phyloP scores from a whole-genome alignment of 139 green algal species.

The Chlamydomonas schloesseri region DNA sequence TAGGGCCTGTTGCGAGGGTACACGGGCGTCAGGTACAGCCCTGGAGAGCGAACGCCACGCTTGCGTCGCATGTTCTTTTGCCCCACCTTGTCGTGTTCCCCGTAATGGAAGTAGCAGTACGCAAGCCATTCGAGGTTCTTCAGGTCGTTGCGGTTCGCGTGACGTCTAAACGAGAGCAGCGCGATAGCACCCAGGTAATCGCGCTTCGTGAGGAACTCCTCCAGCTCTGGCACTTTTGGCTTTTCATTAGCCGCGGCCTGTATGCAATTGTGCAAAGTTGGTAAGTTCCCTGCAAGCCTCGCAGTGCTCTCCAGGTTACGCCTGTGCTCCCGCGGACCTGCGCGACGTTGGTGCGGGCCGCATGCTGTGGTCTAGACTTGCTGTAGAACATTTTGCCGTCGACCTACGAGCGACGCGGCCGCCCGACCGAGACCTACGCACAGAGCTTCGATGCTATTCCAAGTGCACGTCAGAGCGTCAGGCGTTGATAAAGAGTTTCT shows the following conservation, averaged over 20 bases:
- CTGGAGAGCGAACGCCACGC: no score
- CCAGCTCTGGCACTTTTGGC: slow-evolving; percentile 68
- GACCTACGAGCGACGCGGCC: neutral
- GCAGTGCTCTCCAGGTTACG: neutral
- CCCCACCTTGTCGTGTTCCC: slow-evolving; percentile 82
- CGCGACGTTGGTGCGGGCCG: slow-evolving; percentile 28
- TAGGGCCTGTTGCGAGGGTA: slow-evolving; percentile 57
- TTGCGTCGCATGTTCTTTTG: slow-evolving; percentile 1
- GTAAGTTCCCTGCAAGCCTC: no score
- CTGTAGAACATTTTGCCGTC: slow-evolving; percentile 39
- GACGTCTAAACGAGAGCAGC: slow-evolving; percentile 74
- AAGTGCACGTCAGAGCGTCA: no score
- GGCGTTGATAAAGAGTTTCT: no score
- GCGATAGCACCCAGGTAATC: slow-evolving; percentile 83
- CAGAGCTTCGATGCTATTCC: no score
- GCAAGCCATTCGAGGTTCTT: slow-evolving; percentile 80
- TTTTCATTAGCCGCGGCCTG: slow-evolving; percentile 43
- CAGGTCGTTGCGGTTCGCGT: slow-evolving; percentile 60
- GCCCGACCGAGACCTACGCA: no score
- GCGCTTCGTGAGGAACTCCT: slow-evolving; percentile 72
- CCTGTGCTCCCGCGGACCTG: slow-evolving; percentile 12
- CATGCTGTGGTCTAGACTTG: slow-evolving; percentile 49
- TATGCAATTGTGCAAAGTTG: neutral
- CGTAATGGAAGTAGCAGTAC: slow-evolving; percentile 85
- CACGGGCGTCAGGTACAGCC: neutral